These are phyloP conservation scores for Phytophthora pseudosyringae DNA, from an alignment of 352 stramenopile genomes.

Conservation along the genomic window DNA sequence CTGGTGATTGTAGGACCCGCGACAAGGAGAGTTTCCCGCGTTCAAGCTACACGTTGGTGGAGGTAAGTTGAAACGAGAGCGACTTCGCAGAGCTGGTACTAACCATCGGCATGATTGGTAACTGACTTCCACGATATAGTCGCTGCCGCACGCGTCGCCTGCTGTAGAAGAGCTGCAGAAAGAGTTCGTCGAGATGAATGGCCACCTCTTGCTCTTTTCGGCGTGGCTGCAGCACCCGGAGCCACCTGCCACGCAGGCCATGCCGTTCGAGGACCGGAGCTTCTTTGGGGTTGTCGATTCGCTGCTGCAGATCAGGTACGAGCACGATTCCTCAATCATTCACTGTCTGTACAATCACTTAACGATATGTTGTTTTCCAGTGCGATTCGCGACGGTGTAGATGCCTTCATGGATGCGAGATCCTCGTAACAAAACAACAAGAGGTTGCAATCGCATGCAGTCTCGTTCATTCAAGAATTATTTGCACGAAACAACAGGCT, in stretches of 20 bases:
- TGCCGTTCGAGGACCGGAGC: slow-evolving; percentile 66
- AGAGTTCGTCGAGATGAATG: slow-evolving; percentile 56
- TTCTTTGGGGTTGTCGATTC: slow-evolving; percentile 83
- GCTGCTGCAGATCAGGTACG: slow-evolving; percentile 74
- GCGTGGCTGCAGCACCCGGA: slow-evolving; percentile 81
- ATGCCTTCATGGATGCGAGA: slow-evolving; percentile 66
- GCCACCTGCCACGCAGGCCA: slow-evolving; percentile 67
- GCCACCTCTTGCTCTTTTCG: slow-evolving; percentile 71
- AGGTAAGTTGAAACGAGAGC: slow-evolving; percentile 34
- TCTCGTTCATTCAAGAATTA: slow-evolving; percentile 21
- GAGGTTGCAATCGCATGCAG: slow-evolving; percentile 13
- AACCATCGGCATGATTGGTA: background rate
- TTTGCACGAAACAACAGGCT: slow-evolving; percentile 19
- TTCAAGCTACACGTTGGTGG: slow-evolving; percentile 77
- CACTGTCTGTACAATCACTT: slow-evolving; percentile 5
- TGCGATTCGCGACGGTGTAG: slow-evolving; percentile 62
- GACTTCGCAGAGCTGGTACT: background rate
- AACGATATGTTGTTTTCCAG: slow-evolving; percentile 34
- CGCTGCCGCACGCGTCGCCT: slow-evolving; percentile 44
- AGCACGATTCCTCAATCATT: background rate
- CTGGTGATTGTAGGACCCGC: slow-evolving; percentile 47
- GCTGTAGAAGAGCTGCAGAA: slow-evolving; percentile 23
- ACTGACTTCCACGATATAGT: slow-evolving; percentile 25
- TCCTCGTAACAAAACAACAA: slow-evolving; percentile 25
- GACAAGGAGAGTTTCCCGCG: slow-evolving; percentile 85